Conservation (phyloP, 1,139 yeast genomes). For the Yamadazyma siamensis region DNA sequence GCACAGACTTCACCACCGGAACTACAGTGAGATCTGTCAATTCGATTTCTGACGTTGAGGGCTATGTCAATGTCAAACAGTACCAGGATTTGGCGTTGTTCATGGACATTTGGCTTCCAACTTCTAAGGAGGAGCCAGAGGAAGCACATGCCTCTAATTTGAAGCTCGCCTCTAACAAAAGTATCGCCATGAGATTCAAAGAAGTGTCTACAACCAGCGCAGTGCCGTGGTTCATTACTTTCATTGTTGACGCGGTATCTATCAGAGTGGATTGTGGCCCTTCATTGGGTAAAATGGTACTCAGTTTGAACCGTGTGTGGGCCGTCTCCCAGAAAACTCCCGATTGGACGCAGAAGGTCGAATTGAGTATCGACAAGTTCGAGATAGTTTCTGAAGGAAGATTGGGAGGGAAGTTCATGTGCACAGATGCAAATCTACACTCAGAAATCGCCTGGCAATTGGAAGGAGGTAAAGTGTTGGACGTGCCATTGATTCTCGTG, state of each 20-base stretch:
- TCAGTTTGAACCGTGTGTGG: slow-evolving; percentile 63
- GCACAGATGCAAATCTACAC: slow-evolving; percentile 51
- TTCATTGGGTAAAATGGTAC: slow-evolving; percentile 64
- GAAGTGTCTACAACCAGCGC: slow-evolving; percentile 65
- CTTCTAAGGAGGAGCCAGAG: slow-evolving; percentile 2
- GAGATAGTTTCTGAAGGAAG: slow-evolving; percentile 66
- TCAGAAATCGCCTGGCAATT: slow-evolving; percentile 72
- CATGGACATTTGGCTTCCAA: slow-evolving; percentile 79
- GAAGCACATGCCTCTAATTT: not conserved
- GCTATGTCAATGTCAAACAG: slow-evolving; percentile 77
- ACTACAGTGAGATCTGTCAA: slow-evolving; percentile 48
- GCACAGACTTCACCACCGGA: slow-evolving; percentile 33
- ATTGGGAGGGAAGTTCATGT: slow-evolving; percentile 63
- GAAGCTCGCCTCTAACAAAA: slow-evolving; percentile 26
- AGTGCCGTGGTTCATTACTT: slow-evolving; percentile 71
- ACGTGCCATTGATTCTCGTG: slow-evolving; percentile 67
- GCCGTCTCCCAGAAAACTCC: slow-evolving; percentile 63
- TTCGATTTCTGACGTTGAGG: slow-evolving; percentile 52
- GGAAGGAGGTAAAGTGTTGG: slow-evolving; percentile 37
- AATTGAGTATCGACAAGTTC: slow-evolving; percentile 57
- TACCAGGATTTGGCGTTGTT: slow-evolving; percentile 82
- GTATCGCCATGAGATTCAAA: slow-evolving; percentile 50
- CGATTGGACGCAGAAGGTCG: slow-evolving; percentile 71
- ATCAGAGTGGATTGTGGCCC: slow-evolving; percentile 78
- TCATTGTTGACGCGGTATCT: slow-evolving; percentile 50